phyloP scores from a whole-genome alignment of 805 yeast genomes.

The Suhomyces xylopsoci region DNA sequence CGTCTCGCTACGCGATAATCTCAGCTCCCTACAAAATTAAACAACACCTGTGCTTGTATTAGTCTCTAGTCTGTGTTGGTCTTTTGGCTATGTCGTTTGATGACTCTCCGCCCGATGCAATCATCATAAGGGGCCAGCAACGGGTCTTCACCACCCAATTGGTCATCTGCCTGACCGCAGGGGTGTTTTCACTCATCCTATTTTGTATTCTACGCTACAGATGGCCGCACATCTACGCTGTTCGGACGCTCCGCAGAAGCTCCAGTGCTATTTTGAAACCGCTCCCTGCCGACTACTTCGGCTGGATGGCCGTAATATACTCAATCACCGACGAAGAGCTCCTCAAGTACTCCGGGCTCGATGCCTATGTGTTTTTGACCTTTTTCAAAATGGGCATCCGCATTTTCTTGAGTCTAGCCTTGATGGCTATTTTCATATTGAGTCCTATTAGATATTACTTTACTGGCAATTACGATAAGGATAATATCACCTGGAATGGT shows the following conservation, averaged over 20 bases:
- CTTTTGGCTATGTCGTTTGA: not conserved
- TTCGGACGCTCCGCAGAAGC: constrained; percentile 48
- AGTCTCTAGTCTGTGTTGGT: too few relatives aligned
- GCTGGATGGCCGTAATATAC: constrained; percentile 24
- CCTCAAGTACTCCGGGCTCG: constrained; percentile 22
- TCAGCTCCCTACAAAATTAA: not conserved
- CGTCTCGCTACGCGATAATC: not conserved
- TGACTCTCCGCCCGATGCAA: constrained; percentile 20
- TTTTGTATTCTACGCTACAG: constrained; percentile 51
- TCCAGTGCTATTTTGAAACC: constrained; percentile 32
- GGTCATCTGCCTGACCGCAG: constrained; percentile 46
- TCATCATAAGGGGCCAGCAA: constrained; percentile 47
- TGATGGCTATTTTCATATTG: constrained; percentile 26
- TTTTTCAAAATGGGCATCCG: constrained; percentile 35
- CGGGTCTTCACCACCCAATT: constrained; percentile 58
- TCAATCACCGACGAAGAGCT: constrained; percentile 25
- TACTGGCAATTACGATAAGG: constrained; percentile 45
- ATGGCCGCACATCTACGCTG: constrained; percentile 58
- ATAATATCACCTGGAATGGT: constrained; percentile 19
- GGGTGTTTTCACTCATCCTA: constrained; percentile 41
- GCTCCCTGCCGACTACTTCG: constrained; percentile 37
- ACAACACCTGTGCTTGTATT: too few relatives aligned
- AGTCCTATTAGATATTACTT: constrained; percentile 39
- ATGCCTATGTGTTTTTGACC: constrained; percentile 35
- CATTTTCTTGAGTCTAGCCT: constrained; percentile 18